Conservation (phyloP, 1,284 basidiomycete genomes). For the Pholiota adiposa region DNA sequence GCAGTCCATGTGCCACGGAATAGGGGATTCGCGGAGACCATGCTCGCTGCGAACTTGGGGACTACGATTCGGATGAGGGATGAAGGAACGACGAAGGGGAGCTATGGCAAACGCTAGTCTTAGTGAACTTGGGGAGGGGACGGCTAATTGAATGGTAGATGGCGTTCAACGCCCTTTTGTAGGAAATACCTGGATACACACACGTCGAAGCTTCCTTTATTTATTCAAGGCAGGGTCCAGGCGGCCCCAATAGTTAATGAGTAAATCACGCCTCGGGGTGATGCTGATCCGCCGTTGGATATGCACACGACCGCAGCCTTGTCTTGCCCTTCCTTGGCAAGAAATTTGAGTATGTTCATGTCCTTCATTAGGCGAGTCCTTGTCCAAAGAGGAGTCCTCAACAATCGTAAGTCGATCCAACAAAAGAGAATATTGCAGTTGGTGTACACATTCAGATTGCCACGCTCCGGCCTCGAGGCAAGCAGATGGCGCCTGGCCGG, state of each 20-base stretch:
- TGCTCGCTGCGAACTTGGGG: constrained; percentile 21
- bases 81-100: not conserved
- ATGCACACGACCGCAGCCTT: not conserved
- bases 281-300: not conserved
- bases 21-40: constrained; percentile 51
- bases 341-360: not conserved
- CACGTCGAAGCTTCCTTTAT: not conserved
- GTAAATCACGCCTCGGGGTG: not conserved
- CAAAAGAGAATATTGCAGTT: not conserved
- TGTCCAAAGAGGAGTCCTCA: too few relatives aligned
- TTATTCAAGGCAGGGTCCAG: not conserved
- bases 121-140: not conserved
- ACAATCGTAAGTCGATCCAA: not conserved
- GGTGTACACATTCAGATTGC: not conserved
- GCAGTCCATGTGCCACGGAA: constrained; percentile 48
- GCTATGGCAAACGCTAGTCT: not conserved
- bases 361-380: too few relatives aligned
- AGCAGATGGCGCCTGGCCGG: not conserved
- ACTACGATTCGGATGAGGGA: not conserved
- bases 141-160: too few relatives aligned
- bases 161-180: not conserved
- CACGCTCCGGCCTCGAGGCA: constrained; percentile 2
- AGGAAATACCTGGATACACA: not conserved
- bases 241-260: not conserved
- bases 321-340: not conserved